Evolutionary conservation across 176 grass and related monocot genomes (phyloP), one percentile per base, ranked within the genome.

Genomic region (Alopecurus myosuroides): DNA sequence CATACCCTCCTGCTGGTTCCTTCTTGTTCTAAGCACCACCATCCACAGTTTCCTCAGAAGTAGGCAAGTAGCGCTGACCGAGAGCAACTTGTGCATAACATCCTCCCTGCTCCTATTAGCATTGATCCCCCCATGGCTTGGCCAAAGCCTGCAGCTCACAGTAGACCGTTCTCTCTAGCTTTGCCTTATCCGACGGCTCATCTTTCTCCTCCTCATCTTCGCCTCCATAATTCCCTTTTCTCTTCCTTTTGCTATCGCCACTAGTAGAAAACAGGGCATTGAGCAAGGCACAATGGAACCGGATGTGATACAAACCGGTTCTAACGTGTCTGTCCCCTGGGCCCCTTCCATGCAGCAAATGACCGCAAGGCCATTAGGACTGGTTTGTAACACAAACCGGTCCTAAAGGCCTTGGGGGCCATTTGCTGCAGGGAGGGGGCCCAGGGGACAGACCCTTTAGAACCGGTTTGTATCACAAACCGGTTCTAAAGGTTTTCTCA

Each of bases 101-200:
- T 92, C 87, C 74, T 86, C 90, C 85, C 90, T 92, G 63, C 87
- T 85, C 29, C 90, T 85, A 74, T 90, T 88, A 15, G 90, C 85
- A 4, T 79, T 44, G n/a, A 95, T n/a, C 20, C 35, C 90, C 93
- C 37, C 84, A 71, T 44, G 73, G 64, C 73, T 89, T 87, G 35
- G 94, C 91, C 73, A 93, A 58, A 36, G 40, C 84, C 82, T 92
- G 85, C 49, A 96, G 79, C 79, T 91, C 91, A 48, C 76, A 87
- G 50, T 87, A 91, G 17, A 66, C 28, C 91, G 93, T 93, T 78
- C 33, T 89, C 39, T 87, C 65, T 31, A 93, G 79, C 81, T 93
- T 93, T 13, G 80, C 81, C 19, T 45, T 57, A 1, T 85, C 94
- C 28, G 7, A 55, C 4, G 63, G 78, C 3, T 15, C 17, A 15